Base-by-base conservation (phyloP, 2,329 filamentous ascomycete genomes). In the Fusarium verticillioides region DNA sequence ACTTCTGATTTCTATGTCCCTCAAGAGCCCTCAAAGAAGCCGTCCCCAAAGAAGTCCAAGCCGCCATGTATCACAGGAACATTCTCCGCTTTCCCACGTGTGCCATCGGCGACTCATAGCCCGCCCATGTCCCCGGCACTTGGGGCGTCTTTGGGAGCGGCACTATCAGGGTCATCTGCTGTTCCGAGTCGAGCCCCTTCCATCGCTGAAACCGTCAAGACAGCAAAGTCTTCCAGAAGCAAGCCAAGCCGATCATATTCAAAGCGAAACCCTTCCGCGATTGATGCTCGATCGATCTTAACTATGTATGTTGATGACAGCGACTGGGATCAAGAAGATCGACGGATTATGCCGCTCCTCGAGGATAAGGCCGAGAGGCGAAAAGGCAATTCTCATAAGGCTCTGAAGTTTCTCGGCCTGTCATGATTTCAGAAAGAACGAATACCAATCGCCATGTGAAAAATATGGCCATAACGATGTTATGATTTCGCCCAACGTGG, bases 351-450 rank as follows among this genome's bases (percentile, higher is more conserved):
- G 85, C 87, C 87, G 8, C 81, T 88, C 30, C 85, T 84, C 42
- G 77, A 84, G 76, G 79, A 80, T 62, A 83, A 81, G 66, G 67
- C 75, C 5, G 74, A 74, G 16, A 72, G 77, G 34, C 80, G 78
- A 21, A 85, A 83, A 77, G 83, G 81, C 4, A 85, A 84, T 63
- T 87, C 82, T 56, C 82, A 84, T 12, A 89, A 89, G 77, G 87
- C 87, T 11, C 82, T 88, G 59, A 88, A 87, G 77, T 88, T 87
- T 76, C 81, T 89, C 3, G 87, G 87, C 1, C 78, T 88, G 49
- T 83, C 84, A 16, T 74, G 37, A 74, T 49, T 32, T 32, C 12
- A 30, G 16, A 26, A 42, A 23, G 37, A 36, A 46, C 10, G 21
- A 40, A 66, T 63, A 19, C 50, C 19, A 26, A 30, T 56, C 37